These are phyloP conservation scores for Ceratocystis smalleyi DNA, from an alignment of 2,329 filamentous ascomycete genomes.

Conservation along the genomic window DNA sequence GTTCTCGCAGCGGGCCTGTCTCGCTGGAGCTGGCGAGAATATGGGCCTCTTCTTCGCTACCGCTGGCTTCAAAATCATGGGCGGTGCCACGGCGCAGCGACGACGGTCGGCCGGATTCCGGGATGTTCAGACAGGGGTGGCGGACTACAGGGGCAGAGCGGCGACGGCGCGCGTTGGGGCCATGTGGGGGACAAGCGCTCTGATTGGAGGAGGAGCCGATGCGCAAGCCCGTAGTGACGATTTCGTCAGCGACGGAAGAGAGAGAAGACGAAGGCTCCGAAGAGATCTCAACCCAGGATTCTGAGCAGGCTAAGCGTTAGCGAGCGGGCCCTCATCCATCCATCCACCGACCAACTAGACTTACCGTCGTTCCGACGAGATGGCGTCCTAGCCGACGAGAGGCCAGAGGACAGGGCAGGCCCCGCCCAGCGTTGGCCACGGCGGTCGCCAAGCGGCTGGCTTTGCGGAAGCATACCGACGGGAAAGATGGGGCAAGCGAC, in stretches of 20 bases:
- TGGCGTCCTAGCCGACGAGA: not conserved
- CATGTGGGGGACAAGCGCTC: constrained; percentile 20
- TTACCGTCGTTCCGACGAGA: constrained; percentile 6
- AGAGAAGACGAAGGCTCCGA: constrained; percentile 87
- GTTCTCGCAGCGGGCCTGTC: not conserved
- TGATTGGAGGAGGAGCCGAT: constrained; percentile 42
- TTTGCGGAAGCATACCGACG: not conserved
- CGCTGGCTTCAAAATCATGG: constrained; percentile 91
- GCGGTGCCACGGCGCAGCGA: constrained; percentile 46
- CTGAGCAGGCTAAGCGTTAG: constrained; percentile 28
- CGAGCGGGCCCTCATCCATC: no score
- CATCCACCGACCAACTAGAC: not conserved
- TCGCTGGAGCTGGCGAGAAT: constrained; percentile 25
- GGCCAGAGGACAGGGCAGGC: not conserved
- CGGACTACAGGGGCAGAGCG: constrained; percentile 18
- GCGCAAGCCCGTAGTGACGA: constrained; percentile 73
- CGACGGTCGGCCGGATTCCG: constrained; percentile 23
- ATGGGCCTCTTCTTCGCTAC: constrained; percentile 64
- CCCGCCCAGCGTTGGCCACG: not conserved
- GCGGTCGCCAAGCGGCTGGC: not conserved
- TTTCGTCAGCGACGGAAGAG: constrained; percentile 72
- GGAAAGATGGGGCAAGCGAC: not conserved
- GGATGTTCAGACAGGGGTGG: constrained; percentile 1
- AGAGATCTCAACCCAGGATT: constrained; percentile 91
- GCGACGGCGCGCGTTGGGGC: constrained; percentile 37